A percentile compares a stretch with the other conserved stretches of the same genome.
These are phyloP conservation scores for Chrysosporium keratinophilum DNA, from an alignment of 2,329 filamentous ascomycete species.

Conservation along the genomic window DNA sequence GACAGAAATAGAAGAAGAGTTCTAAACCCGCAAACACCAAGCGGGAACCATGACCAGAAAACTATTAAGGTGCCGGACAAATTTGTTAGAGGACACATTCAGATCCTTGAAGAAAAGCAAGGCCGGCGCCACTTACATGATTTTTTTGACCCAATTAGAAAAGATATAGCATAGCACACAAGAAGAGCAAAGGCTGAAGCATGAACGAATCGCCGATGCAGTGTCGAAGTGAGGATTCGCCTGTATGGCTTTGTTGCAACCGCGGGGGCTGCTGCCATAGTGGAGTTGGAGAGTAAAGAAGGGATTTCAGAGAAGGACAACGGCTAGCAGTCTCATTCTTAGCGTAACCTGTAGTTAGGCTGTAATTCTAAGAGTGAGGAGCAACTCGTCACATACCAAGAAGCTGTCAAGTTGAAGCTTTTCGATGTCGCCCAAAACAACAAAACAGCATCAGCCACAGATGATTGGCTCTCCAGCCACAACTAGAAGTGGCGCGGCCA, in stretches of 20 bases:
- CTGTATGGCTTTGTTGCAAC: slow-evolving; percentile 51
- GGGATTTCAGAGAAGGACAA: not conserved
- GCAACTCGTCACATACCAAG: too few species aligned
- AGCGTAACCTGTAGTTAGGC: not conserved
- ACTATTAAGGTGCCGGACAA: slow-evolving; percentile 38
- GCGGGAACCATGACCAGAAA: slow-evolving; percentile 77
- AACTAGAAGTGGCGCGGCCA: not conserved
- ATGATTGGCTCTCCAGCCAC: not conserved
- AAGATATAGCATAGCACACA: slow-evolving; percentile 62
- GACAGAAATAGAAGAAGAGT: slow-evolving; percentile 65
- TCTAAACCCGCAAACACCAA: slow-evolving; percentile 65
- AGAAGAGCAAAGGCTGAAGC: slow-evolving; percentile 60
- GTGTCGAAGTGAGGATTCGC: slow-evolving; percentile 78
- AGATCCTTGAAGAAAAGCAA: slow-evolving; percentile 9
- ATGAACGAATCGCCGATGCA: slow-evolving; percentile 77
- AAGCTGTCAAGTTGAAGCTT: not conserved
- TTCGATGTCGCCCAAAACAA: not conserved
- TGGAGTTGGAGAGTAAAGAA: slow-evolving; percentile 13
- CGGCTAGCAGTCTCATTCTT: slow-evolving; percentile 12
- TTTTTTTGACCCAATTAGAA: slow-evolving; percentile 58
- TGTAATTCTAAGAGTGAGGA: not conserved
- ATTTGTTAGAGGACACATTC: slow-evolving; percentile 9
- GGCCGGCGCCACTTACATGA: slow-evolving; percentile 46
- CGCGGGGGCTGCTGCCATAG: slow-evolving; percentile 26
- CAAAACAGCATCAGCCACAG: slow-evolving; percentile 8